A percentile compares a stretch with the other conserved stretches of the same genome.
phyloP scores from a whole-genome alignment of 345 rosid genomes.

The Citrus hindsii region DNA sequence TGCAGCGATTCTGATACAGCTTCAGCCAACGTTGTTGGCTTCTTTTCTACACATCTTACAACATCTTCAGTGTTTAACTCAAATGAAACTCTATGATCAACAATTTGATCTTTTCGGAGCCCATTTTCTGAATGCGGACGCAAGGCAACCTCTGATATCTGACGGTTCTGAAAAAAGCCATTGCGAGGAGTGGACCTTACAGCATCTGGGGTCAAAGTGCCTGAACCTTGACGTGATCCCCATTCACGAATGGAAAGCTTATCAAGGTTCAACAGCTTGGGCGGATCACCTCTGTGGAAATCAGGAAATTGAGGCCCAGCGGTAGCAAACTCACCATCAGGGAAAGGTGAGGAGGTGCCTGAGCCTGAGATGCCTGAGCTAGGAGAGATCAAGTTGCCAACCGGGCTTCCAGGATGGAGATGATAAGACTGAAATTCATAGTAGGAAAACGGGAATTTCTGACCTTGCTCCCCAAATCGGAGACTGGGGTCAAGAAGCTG shows the following conservation, averaged over 20 bases:
- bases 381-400: constrained; percentile 85
- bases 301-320: constrained; percentile 45
- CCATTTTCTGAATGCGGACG: constrained; percentile 17
- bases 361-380: constrained; percentile 88
- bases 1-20: constrained; percentile 17
- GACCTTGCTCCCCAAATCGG: constrained; percentile 33
- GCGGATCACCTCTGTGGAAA: constrained; percentile 58
- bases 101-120: constrained; percentile 21
- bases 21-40: constrained; percentile 41
- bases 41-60: constrained; percentile 40
- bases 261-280: constrained; percentile 62
- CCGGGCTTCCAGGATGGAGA: constrained; percentile 93
- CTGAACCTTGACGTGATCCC: constrained; percentile 45
- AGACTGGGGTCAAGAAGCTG: constrained; percentile 56
- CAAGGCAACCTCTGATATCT: constrained; percentile 25
- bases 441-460: constrained; percentile 44
- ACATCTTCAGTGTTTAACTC: constrained; percentile 50
- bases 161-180: constrained; percentile 29
- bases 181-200: constrained; percentile 33
- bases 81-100: constrained; percentile 51
- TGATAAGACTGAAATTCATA: constrained; percentile 82
- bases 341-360: constrained; percentile 89
- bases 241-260: constrained; percentile 34
- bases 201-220: constrained; percentile 52
- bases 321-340: constrained; percentile 51